Base-by-base conservation (phyloP, 495 filamentous ascomycete genomes). In the Penicillium chermesinum region DNA sequence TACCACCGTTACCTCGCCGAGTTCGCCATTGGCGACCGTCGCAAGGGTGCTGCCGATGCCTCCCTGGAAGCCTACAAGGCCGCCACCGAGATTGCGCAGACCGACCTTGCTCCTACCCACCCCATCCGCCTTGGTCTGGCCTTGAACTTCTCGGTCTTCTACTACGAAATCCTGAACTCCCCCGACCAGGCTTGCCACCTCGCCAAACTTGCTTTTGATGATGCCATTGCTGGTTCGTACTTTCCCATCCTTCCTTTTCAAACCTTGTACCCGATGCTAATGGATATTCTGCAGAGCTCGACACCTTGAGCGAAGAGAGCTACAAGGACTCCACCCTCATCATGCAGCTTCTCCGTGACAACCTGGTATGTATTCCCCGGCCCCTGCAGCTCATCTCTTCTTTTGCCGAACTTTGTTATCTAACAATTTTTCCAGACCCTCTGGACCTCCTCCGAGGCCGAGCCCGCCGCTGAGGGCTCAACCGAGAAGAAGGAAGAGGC, bases 271-370 rank as follows among this genome's bases (percentile, higher is more conserved):
- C 20, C 17, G 22, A 38, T 16, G n/a, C 55, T 70, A 61, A 74
- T 39, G 14, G 21, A 39, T 21, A 21, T 22, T 14, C 36, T 42
- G 22, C 72, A 95, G 91, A 98, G 79, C 88, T 98, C 48, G 93
- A 98, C 69, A 97, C 93, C 62, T 77, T 98, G 47, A 95, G 88
- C 71, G 93, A 98, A 81, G 93, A 98, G 81, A 95, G 89, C 83
- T 98, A 98, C 86, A 97, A 97, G 83, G 93, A 98, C 77, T 96
- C 91, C 35, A 98, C 93, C 43, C 83, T 98, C 53, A 98, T 98
- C 78, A 98, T 98, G 93, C 93, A 98, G 76, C 86, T 98, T 51
- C 84, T 98, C 65, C 83, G 93, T 66, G 93, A 98, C 78, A 98
- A 98, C 79, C 71, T 98, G 73, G 93, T 97, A 84, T 62, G 89